Evolutionary conservation across 2,329 filamentous ascomycete genomes (phyloP).

Genomic region (Fusarium brevicatenulatum): DNA sequence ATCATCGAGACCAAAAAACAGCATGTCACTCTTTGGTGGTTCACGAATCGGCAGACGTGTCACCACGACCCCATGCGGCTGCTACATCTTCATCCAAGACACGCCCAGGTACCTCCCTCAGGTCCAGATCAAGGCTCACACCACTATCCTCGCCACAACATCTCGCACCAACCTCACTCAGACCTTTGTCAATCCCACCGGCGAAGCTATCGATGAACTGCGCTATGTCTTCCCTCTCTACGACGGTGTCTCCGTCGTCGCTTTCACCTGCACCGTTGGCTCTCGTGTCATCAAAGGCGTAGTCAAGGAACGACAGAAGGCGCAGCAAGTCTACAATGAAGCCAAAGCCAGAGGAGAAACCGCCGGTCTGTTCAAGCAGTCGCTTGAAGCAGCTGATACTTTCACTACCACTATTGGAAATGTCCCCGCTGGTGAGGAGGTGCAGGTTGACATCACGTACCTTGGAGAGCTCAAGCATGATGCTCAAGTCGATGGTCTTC

Average conservation of each 20-base stretch:
- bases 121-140: constrained; percentile 65
- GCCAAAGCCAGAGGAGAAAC: constrained; percentile 68
- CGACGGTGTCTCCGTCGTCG: constrained; percentile 75
- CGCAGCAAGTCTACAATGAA: constrained; percentile 66
- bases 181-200: constrained; percentile 69
- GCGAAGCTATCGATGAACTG: constrained; percentile 54
- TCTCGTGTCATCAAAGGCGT: constrained; percentile 69
- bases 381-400: constrained; percentile 68
- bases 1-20: neutral
- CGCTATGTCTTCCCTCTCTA: constrained; percentile 77
- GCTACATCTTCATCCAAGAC: constrained; percentile 45
- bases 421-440: constrained; percentile 65
- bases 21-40: constrained; percentile 2
- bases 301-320: constrained; percentile 73
- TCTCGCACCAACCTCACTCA: constrained; percentile 62
- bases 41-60: no score
- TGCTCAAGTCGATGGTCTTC: constrained; percentile 71
- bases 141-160: constrained; percentile 67
- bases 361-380: constrained; percentile 73
- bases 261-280: constrained; percentile 72
- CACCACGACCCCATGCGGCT: constrained; percentile 45
- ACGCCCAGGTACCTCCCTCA: constrained; percentile 64
- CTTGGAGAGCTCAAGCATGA: constrained; percentile 79
- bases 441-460: constrained; percentile 72
- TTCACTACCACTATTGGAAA: constrained; percentile 77